Evolutionary conservation across 495 filamentous ascomycete species (phyloP), one percentile per base, ranked within the genome.

Genomic region (Pseudomonodictys pantanalensis): DNA sequence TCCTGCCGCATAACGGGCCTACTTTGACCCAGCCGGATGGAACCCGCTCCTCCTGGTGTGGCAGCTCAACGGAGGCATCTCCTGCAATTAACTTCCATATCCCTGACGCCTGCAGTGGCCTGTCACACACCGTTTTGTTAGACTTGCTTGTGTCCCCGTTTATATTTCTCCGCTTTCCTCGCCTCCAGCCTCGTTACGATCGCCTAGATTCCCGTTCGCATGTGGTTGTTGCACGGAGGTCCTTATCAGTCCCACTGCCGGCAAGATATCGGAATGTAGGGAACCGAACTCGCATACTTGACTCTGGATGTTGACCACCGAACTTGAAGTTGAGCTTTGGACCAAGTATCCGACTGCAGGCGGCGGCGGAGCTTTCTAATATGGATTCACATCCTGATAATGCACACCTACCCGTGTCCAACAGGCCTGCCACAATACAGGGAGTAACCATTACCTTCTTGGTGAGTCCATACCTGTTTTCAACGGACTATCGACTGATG

Each of bases 391-490:
- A 48, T 11, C 33, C 43, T 10, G 58, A 56, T 38, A 57, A 58
- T 41, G 45, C 32, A 18, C 26, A 67, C 29, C 10, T 67, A 25
- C 58, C 64, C 4, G 30, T 63, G 3, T 44, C 55, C 18, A 67
- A 67, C 24, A 44, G 50, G 22, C 39, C 59, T 17, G 54, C 54
- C 24, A 67, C 64, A 15, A 38, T 63, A 3, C 26, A 51, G 26
- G 59, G 54, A 15, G 18, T 35, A 15, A 54, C 58, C 17, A 56
- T 67, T n/a, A 45, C 59, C 8, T 67, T 67, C 49, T 44, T 59
- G 26, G 64, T 63, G 23, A 59, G 59, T 58, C 22, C 22, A 5
- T 25, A 8, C 20, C 23, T 33, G 15, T 15, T n/a, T 35, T 7
- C 25, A 28, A 17, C n/a, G 29, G 1, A 12, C n/a, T 46, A 22